Percentiles rank a stretch among this genome's conserved stretches.
These are phyloP conservation scores for Wickerhamomyces pijperi DNA, from an alignment of 805 yeast species.

Conservation along the genomic window DNA sequence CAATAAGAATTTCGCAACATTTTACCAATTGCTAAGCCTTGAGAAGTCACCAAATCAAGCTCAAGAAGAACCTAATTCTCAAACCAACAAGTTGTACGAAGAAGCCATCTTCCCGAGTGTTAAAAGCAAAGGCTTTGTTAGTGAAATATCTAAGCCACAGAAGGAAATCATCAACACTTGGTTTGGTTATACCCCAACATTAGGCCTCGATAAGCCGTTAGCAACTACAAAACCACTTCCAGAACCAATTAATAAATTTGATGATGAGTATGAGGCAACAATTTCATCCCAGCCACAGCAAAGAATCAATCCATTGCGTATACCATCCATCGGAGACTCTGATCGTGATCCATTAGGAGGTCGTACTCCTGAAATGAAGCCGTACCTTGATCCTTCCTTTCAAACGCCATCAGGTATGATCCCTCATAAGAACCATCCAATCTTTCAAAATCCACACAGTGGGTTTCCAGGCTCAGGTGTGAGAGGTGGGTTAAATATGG, in stretches of 20 bases:
- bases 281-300: constrained; percentile 9
- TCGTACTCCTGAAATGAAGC: constrained; percentile 30
- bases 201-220: neutral
- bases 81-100: neutral
- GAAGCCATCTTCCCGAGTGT: neutral
- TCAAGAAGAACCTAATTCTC: no score
- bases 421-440: constrained; percentile 39
- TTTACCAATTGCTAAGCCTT: no score
- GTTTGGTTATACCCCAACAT: neutral
- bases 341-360: constrained; percentile 42
- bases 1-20: neutral
- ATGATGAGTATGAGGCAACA: constrained; percentile 43
- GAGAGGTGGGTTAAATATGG: no score
- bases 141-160: neutral
- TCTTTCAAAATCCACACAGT: constrained; percentile 22
- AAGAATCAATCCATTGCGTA: constrained; percentile 1
- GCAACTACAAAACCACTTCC: neutral
- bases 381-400: constrained; percentile 30
- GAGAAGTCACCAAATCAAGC: no score
- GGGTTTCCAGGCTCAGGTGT: no score
- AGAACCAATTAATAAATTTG: constrained; percentile 34
- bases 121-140: neutral
- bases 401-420: constrained; percentile 38
- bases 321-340: constrained; percentile 33
- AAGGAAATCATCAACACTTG: neutral